A percentile compares a stretch with the other conserved stretches of the same genome.
phyloP scores from a whole-genome alignment of 2,329 filamentous ascomycete species.

The Cladosporium phlei region DNA sequence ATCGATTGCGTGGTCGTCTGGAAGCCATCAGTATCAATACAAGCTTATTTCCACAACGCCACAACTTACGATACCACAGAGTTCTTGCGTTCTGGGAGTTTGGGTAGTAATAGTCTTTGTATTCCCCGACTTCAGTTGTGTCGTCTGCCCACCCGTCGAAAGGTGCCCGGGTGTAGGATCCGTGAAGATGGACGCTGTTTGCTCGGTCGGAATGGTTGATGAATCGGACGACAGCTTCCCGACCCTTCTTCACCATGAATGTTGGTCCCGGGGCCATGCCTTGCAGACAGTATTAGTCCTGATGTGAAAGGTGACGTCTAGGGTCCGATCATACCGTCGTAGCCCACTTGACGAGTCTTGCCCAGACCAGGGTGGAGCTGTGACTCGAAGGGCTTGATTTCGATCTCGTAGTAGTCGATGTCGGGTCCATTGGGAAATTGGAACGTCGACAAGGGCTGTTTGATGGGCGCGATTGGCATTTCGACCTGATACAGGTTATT shows the following conservation, averaged over 20 bases:
- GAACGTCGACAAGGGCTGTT: conserved; percentile 23
- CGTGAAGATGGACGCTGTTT: conserved; percentile 53
- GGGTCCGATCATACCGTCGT: too few species aligned
- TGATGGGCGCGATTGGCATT: conserved; percentile 21
- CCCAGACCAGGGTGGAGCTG: conserved; percentile 43
- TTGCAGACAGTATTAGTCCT: too few species aligned
- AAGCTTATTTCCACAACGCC: too few species aligned
- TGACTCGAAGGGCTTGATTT: conserved; percentile 37
- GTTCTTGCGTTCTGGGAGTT: conserved; percentile 51
- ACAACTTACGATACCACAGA: conserved; percentile 50
- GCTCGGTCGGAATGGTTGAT: conserved; percentile 47
- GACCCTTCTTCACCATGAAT: conserved; percentile 45
- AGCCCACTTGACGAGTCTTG: conserved; percentile 41
- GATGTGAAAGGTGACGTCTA: too few species aligned
- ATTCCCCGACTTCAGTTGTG: conserved; percentile 43
- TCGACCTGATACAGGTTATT: conserved; percentile 18
- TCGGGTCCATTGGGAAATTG: conserved; percentile 7
- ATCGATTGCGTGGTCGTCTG: conserved; percentile 40
- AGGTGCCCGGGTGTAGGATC: conserved; percentile 41
- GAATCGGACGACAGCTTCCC: conserved; percentile 52
- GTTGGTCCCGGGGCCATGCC: conserved; percentile 52
- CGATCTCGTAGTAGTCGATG: conserved; percentile 47
- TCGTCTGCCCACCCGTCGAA: conserved; percentile 54
- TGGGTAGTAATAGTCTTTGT: conserved; percentile 60
- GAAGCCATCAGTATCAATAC: background rate